phyloP scores from a whole-genome alignment of 129 eudicot genomes.

The Sambucus nigra region DNA sequence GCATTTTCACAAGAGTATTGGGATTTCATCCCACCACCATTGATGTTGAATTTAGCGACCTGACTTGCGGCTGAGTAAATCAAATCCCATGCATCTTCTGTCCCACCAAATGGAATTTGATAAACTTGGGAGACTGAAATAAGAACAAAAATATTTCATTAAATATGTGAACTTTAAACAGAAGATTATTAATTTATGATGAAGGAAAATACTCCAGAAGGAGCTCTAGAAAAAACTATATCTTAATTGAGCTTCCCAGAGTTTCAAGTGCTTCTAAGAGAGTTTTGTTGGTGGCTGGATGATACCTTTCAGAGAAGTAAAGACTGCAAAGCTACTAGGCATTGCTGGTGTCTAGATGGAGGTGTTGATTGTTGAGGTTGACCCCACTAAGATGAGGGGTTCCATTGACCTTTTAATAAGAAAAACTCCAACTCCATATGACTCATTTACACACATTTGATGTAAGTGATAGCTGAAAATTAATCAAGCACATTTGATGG shows the following conservation, averaged over 20 bases:
- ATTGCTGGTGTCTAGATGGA: not conserved
- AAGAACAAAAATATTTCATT: too few species aligned
- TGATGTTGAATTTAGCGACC: constrained; percentile 42
- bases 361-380: constrained; percentile 3
- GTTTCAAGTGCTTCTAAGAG: constrained; percentile 12
- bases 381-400: constrained; percentile 16
- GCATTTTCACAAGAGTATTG: not conserved
- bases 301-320: constrained; percentile 4
- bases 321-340: constrained; percentile 2
- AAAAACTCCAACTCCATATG: not conserved
- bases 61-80: constrained; percentile 51
- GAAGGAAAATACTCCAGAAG: too few species aligned
- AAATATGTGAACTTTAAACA: too few species aligned
- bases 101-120: constrained; percentile 22
- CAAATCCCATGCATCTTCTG: constrained; percentile 39
- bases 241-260: constrained; percentile 24
- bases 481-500: too few species aligned
- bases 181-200: too few species aligned
- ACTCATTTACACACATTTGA: not conserved
- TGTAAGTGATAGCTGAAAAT: too few species aligned
- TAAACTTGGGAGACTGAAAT: too few species aligned
- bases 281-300: constrained; percentile 5
- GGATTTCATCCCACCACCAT: constrained; percentile 13
- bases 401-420: constrained; percentile 6
- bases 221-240: too few species aligned